These are phyloP conservation scores for Agaricales sp. DNA, from an alignment of 1,284 basidiomycete species.

Conservation along the genomic window DNA sequence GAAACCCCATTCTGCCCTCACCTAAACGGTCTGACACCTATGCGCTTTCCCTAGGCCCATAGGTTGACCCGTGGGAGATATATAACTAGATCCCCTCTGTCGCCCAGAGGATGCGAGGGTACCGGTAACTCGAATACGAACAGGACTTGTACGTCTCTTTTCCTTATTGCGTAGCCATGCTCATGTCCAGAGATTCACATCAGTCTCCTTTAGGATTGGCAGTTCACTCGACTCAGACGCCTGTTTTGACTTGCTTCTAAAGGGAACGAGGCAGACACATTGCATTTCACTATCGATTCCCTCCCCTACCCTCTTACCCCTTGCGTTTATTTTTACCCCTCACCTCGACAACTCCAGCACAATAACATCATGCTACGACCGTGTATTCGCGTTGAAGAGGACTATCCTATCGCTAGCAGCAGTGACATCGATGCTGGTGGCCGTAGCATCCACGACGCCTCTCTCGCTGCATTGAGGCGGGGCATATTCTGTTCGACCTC, in stretches of 20 bases:
- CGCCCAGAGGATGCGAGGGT: too few species aligned
- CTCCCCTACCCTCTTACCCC: neutral
- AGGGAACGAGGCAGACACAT: too few species aligned
- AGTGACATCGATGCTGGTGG: neutral
- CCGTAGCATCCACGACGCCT: neutral
- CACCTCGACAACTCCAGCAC: neutral
- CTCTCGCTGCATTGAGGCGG: neutral
- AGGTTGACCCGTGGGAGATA: neutral
- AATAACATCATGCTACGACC: neutral
- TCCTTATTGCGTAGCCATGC: too few species aligned
- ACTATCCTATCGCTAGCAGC: neutral
- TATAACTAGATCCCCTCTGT: neutral
- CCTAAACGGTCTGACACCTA: too few species aligned
- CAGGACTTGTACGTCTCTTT: too few species aligned
- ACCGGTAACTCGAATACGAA: too few species aligned
- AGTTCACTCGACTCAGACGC: neutral
- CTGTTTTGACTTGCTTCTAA: neutral
- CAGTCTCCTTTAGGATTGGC: neutral
- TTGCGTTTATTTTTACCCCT: neutral
- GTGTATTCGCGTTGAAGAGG: neutral
- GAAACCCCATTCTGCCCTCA: too few species aligned
- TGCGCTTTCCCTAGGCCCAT: too few species aligned
- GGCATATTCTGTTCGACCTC: constrained; percentile 8
- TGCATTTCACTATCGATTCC: too few species aligned
- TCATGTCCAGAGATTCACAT: too few species aligned